These are phyloP conservation scores for Ambrosia trifida DNA, from an alignment of 129 eudicot genomes.

Conservation along the genomic window DNA sequence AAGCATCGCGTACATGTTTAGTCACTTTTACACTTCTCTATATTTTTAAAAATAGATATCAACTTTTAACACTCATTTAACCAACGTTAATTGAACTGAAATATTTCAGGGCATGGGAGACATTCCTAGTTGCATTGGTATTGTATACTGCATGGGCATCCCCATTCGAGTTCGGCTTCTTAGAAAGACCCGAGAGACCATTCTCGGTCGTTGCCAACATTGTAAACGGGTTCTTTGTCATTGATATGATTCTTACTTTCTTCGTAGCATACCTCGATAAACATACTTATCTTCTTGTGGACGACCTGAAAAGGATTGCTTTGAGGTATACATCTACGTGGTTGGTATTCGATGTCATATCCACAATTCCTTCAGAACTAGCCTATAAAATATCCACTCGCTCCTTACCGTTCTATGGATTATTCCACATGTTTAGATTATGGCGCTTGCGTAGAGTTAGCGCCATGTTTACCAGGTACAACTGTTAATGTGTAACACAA, in stretches of 20 bases:
- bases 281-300: slow-evolving; percentile 45
- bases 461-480: slow-evolving; percentile 66
- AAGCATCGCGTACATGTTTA: too few relatives aligned
- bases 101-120: slow-evolving; percentile 50
- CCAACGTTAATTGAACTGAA: not conserved
- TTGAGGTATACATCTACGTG: slow-evolving; percentile 56
- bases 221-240: slow-evolving; percentile 44
- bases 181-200: slow-evolving; percentile 33
- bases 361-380: slow-evolving; percentile 76
- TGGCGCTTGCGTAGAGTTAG: slow-evolving; percentile 90
- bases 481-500: not conserved
- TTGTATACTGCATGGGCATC: slow-evolving; percentile 62
- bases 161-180: slow-evolving; percentile 60
- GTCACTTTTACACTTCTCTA: too few relatives aligned
- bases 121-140: slow-evolving; percentile 49
- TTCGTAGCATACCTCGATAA: slow-evolving; percentile 52
- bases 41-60: too few relatives aligned
- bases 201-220: slow-evolving; percentile 44
- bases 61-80: too few relatives aligned
- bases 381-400: slow-evolving; percentile 43
- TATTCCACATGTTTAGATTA: slow-evolving; percentile 67
- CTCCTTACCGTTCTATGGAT: slow-evolving; percentile 48
- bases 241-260: slow-evolving; percentile 51
- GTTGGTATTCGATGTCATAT: slow-evolving; percentile 56
- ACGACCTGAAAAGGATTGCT: slow-evolving; percentile 51